Conservation (phyloP, 1,139 yeast genomes). For the Diutina rugosa region DNA sequence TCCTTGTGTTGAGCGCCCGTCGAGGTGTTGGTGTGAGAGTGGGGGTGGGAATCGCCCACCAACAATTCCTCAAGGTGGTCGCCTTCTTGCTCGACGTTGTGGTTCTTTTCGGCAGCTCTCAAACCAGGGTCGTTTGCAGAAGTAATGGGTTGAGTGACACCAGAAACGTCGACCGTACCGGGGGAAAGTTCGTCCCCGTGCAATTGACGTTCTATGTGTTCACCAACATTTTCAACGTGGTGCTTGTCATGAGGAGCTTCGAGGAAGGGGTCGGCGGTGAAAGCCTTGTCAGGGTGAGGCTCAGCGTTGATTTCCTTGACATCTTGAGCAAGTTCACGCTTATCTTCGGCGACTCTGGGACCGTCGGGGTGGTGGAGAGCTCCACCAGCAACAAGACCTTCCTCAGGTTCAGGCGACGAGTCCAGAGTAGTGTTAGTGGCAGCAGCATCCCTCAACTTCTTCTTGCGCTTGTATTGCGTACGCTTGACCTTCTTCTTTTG, state of each 20-base stretch:
- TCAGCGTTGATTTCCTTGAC: conserved; percentile 1
- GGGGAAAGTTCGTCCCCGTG: not conserved
- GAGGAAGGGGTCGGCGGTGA: not conserved
- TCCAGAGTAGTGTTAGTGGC: conserved; percentile 7
- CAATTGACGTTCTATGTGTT: not conserved
- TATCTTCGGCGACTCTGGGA: conserved; percentile 6
- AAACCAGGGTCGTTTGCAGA: not conserved
- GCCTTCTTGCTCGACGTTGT: not conserved
- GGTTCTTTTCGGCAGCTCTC: not conserved
- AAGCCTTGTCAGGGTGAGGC: not conserved
- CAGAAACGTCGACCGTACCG: not conserved
- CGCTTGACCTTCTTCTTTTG: conserved; percentile 37
- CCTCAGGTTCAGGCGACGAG: not conserved
- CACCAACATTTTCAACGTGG: not conserved
- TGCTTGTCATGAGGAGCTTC: not conserved
- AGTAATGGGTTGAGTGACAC: not conserved
- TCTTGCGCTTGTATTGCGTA: conserved; percentile 31
- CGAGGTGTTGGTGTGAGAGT: not conserved
- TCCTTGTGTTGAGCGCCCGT: not conserved
- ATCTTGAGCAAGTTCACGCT: conserved; percentile 10
- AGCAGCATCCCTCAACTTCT: conserved; percentile 31
- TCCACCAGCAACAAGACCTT: not conserved
- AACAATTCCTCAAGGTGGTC: not conserved
- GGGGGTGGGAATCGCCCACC: not conserved
- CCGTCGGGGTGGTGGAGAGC: conserved; percentile 3